Evolutionary conservation across 2,329 filamentous ascomycete species (phyloP), one percentile per base, ranked within the genome.

Genomic region (Cryphonectria radicalis): DNA sequence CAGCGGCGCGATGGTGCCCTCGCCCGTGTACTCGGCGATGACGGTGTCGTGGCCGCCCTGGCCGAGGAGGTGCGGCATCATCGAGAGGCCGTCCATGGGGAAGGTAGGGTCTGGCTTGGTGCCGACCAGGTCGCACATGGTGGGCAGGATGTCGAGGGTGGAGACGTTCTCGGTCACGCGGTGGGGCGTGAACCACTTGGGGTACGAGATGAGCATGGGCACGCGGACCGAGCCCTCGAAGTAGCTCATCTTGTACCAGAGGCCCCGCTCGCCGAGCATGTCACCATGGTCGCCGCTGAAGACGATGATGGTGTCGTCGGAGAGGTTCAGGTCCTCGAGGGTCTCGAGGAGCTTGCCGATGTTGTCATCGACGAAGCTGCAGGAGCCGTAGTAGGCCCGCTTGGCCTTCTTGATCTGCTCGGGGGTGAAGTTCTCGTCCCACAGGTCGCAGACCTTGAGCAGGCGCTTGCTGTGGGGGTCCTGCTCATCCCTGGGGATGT

Each of bases 231-330:
- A 97, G 57, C 91, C 91, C 86, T 98, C 95, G 77, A 94, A 97
- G 88, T 96, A 98, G 78, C 90, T 94, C 95, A 98, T 98, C 87
- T 98, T 98, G 86, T 97, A 95, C 95, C 95, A 98, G 63, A 98
- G 84, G 7, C 93, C 92, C 68, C 94, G 91, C 84, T 98, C 95
- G 72, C 95, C 95, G 10, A 98, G 88, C 95, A 98, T 98, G 81
- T 98, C 95, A 70, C 95, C 95, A 78, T 98, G 95, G 79, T 98
- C 95, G 62, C 95, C 94, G 71, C 92, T 95, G 83, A 98, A 98
- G 75, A 98, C 90, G 77, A 98, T 86, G 76, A 97, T 94, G 17
- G 95, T 98, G 81, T 97, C 90, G 46, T 97, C 90, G 72, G 91
- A 91, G 62, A 98, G 85, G 8, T 91, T 89, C 78, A 93, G 95